These are phyloP conservation scores for Dipodascus albidus DNA, from an alignment of 805 yeast genomes.

Conservation along the genomic window DNA sequence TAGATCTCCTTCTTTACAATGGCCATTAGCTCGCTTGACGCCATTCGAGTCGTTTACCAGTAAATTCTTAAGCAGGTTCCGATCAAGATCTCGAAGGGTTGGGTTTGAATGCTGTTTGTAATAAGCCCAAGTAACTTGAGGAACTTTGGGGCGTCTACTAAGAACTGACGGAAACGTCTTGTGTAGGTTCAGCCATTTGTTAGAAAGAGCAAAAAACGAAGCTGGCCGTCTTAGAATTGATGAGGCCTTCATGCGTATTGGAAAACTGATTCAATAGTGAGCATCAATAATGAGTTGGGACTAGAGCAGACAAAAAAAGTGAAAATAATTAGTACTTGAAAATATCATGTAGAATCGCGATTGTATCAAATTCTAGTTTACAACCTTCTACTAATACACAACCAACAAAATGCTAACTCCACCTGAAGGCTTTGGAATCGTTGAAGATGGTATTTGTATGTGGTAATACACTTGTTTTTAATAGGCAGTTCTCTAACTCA, in stretches of 20 bases:
- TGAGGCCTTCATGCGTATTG: background rate
- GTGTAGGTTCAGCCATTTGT: background rate
- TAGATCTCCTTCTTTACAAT: constrained; percentile 6
- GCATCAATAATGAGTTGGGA: no score
- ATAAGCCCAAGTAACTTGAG: background rate
- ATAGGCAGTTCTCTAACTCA: background rate
- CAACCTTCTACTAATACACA: constrained; percentile 1
- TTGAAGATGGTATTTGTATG: constrained; percentile 67
- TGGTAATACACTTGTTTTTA: constrained; percentile 1
- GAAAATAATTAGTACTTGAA: no score
- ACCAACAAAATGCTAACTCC: constrained; percentile 62
- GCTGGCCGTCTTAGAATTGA: background rate
- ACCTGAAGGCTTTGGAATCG: constrained; percentile 86
- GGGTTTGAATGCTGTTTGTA: background rate
- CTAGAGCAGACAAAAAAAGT: no score
- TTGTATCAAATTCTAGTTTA: no score
- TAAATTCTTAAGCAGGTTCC: background rate
- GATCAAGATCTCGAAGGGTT: background rate
- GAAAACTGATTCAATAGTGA: background rate
- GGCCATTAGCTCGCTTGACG: background rate
- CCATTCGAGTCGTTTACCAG: background rate
- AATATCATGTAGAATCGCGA: no score
- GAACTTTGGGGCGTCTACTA: background rate
- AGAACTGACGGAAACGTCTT: background rate
- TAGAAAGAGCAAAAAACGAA: background rate